Evolutionary conservation across 768 basidiomycete species (phyloP).

Genomic region (Symmetrospora coprosmae): DNA sequence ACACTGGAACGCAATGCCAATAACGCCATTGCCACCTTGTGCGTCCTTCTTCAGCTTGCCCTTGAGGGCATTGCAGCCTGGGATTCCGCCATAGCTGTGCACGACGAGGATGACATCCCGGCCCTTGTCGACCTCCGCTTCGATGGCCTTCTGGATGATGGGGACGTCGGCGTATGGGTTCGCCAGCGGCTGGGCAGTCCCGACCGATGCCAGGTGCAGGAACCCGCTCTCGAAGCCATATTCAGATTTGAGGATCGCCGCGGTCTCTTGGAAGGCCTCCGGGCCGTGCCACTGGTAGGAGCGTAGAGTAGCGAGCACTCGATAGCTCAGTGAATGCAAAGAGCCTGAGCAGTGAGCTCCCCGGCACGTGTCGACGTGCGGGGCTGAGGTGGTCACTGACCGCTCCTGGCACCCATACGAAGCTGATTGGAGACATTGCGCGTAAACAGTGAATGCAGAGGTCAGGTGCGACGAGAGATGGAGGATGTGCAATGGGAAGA

Average conservation of each 20-base stretch:
- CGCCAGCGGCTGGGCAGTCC: not conserved
- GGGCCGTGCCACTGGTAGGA: slow-evolving; percentile 3
- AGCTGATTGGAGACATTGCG: no score
- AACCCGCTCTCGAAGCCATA: not conserved
- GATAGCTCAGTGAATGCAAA: no score
- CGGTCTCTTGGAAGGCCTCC: not conserved
- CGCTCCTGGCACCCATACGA: no score
- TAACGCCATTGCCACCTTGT: not conserved
- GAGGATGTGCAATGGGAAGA: no score
- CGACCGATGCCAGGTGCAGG: not conserved
- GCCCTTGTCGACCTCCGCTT: not conserved
- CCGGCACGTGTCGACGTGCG: no score
- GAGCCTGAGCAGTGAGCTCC: no score
- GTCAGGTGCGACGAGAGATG: no score
- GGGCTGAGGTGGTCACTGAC: no score
- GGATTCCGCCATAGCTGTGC: slow-evolving; percentile 9
- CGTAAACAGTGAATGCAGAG: no score
- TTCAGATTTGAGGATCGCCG: not conserved
- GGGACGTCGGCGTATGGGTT: slow-evolving; percentile 2
- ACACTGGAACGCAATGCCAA: not conserved
- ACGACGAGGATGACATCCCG: slow-evolving; percentile 5
- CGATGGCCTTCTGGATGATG: not conserved
- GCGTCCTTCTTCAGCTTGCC: slow-evolving; percentile 9
- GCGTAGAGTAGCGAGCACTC: no score
- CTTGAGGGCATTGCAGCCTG: not conserved